Conservation (phyloP, 1,139 yeast genomes). For the Kazachstania sp. region DNA sequence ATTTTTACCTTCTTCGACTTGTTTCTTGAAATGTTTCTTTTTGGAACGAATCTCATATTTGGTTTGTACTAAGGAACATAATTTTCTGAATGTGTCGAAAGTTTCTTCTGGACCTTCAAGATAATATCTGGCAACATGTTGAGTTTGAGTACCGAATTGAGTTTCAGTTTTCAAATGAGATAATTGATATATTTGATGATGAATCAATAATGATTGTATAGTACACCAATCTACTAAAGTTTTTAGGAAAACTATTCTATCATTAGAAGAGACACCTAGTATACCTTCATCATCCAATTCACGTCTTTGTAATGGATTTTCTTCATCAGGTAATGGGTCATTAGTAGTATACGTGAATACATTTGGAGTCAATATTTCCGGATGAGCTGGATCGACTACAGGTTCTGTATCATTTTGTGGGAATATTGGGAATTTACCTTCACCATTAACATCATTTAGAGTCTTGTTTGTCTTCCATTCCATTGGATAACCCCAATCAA, state of each 20-base stretch:
- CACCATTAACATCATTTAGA: constrained; percentile 6
- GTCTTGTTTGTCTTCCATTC: constrained; percentile 35
- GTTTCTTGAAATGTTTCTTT: constrained; percentile 28
- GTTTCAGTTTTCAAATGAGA: constrained; percentile 29
- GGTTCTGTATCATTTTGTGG: constrained; percentile 17
- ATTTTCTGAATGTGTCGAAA: constrained; percentile 17
- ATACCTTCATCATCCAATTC: constrained; percentile 41
- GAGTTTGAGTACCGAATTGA: constrained; percentile 27
- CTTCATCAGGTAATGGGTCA: constrained; percentile 18
- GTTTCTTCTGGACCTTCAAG: constrained; percentile 26
- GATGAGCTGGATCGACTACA: constrained; percentile 36
- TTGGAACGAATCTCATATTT: constrained; percentile 25
- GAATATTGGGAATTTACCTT: constrained; percentile 17
- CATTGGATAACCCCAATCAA: constrained; percentile 36
- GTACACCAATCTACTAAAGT: constrained; percentile 44
- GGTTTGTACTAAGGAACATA: constrained; percentile 22
- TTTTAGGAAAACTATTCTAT: constrained; percentile 41
- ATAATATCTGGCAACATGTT: constrained; percentile 26
- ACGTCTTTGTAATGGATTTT: constrained; percentile 30
- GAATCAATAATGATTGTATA: constrained; percentile 38
- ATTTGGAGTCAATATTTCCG: constrained; percentile 33
- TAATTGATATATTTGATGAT: constrained; percentile 31
- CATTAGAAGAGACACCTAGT: constrained; percentile 38
- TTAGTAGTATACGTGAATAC: constrained; percentile 19
- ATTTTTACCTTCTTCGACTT: constrained; percentile 24